A percentile compares a stretch with the other conserved stretches of the same genome.
phyloP scores from a whole-genome alignment of 805 yeast species.

The Kuraishia hungarica region DNA sequence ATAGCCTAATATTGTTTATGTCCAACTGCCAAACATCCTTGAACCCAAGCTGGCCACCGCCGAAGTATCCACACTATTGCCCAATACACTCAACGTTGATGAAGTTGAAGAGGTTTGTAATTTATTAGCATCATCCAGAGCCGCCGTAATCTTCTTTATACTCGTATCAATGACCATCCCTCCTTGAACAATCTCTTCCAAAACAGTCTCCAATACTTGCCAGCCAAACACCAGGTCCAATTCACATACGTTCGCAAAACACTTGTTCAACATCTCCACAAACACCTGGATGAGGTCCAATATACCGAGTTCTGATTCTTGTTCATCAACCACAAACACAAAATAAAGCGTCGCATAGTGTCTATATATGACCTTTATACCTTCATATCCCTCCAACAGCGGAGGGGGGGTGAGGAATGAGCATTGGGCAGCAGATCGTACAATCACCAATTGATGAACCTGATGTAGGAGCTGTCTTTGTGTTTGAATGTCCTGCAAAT shows the following conservation, averaged over 20 bases:
- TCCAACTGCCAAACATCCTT: constrained; percentile 1
- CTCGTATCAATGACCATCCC: constrained; percentile 97
- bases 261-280: constrained; percentile 88
- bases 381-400: constrained; percentile 52
- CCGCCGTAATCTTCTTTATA: constrained; percentile 69
- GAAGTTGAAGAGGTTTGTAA: constrained; percentile 26
- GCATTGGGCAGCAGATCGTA: constrained; percentile 68
- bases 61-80: not conserved
- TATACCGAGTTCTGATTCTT: constrained; percentile 90
- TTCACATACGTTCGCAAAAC: constrained; percentile 93
- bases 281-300: constrained; percentile 92
- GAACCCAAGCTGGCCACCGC: not conserved
- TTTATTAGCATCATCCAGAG: constrained; percentile 66
- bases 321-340: constrained; percentile 92
- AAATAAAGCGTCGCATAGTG: constrained; percentile 95
- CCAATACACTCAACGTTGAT: constrained; percentile 4
- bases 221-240: constrained; percentile 96
- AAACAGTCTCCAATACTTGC: constrained; percentile 89
- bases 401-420: constrained; percentile 90
- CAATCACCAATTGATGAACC: constrained; percentile 68
- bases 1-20: no score
- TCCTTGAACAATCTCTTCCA: constrained; percentile 91
- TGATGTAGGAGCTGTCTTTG: constrained; percentile 77
- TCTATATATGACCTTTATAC: constrained; percentile 83
- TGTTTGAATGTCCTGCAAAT: constrained; percentile 52